Percentiles rank a stretch among this genome's conserved stretches.
phyloP scores from a whole-genome alignment of 331 rosid species.

The Quercus tomentella region DNA sequence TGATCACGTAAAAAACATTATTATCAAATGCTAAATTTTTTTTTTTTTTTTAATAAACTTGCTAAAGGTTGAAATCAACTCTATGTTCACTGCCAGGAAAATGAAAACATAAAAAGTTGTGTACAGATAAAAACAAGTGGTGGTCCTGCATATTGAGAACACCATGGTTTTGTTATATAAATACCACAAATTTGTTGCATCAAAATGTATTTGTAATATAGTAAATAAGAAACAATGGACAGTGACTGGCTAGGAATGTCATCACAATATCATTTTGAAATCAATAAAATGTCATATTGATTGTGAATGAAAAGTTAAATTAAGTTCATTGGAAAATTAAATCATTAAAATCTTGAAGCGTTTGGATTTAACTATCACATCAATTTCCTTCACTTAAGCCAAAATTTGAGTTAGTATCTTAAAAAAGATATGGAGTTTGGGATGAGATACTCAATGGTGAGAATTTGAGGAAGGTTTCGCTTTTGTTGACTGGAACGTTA shows the following conservation, averaged over 20 bases:
- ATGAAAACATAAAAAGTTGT: background rate
- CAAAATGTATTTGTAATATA: background rate
- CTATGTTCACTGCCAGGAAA: background rate
- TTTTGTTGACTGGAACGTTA: no score
- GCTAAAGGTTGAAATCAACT: no score
- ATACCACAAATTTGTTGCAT: background rate
- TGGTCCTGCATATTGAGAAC: background rate
- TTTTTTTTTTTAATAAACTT: no score
- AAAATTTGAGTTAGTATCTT: background rate
- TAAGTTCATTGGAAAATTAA: background rate
- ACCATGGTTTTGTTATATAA: background rate
- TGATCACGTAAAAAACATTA: background rate
- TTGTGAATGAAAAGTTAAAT: background rate
- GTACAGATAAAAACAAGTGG: background rate
- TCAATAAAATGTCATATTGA: background rate
- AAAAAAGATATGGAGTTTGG: no score
- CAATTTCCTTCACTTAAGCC: background rate
- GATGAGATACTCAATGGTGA: no score
- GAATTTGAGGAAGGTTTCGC: no score
- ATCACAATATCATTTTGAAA: background rate
- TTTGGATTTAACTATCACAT: background rate
- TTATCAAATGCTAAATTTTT: no score
- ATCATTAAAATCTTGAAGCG: background rate
- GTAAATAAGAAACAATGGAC: background rate
- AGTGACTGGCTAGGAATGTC: background rate